Percentiles rank a stretch among this genome's conserved stretches.
These are phyloP conservation scores for Dothiorella sarmentorum DNA, from an alignment of 2,329 filamentous ascomycete species.

Conservation along the genomic window DNA sequence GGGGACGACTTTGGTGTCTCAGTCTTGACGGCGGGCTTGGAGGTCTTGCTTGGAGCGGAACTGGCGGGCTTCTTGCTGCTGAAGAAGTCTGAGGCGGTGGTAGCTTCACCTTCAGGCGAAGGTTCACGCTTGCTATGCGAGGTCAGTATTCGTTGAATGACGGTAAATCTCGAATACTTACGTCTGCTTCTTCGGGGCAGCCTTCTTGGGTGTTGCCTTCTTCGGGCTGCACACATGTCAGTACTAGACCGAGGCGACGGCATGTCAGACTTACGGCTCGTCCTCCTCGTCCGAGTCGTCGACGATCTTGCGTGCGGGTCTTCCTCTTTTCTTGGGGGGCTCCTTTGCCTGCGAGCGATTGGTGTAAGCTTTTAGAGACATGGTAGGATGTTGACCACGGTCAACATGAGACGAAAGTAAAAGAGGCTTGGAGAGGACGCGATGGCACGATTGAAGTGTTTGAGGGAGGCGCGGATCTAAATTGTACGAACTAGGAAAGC, in stretches of 20 bases:
- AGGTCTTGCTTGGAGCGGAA: constrained; percentile 39
- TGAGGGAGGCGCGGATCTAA: neutral
- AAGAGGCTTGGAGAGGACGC: neutral
- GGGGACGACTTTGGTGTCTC: constrained; percentile 38
- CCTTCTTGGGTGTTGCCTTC: constrained; percentile 54
- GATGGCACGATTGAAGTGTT: neutral
- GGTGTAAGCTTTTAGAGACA: neutral
- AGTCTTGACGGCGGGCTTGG: constrained; percentile 34
- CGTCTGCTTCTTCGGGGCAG: constrained; percentile 56
- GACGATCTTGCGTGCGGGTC: constrained; percentile 43
- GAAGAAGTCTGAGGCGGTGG: constrained; percentile 62
- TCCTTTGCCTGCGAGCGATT: constrained; percentile 26
- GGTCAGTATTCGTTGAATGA: neutral
- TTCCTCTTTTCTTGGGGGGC: constrained; percentile 41
- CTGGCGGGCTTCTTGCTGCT: constrained; percentile 55
- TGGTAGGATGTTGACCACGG: neutral
- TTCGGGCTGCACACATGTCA: constrained; percentile 34
- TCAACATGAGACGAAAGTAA: neutral
- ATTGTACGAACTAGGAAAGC: neutral
- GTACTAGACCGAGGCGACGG: neutral
- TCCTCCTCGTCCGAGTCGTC: constrained; percentile 74
- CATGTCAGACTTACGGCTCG: constrained; percentile 36
- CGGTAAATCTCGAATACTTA: constrained; percentile 26
- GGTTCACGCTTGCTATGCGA: constrained; percentile 46
- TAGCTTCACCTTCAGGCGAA: constrained; percentile 53